Conservation (phyloP, 345 rosid genomes). For the Crucihimalaya himalaica region DNA sequence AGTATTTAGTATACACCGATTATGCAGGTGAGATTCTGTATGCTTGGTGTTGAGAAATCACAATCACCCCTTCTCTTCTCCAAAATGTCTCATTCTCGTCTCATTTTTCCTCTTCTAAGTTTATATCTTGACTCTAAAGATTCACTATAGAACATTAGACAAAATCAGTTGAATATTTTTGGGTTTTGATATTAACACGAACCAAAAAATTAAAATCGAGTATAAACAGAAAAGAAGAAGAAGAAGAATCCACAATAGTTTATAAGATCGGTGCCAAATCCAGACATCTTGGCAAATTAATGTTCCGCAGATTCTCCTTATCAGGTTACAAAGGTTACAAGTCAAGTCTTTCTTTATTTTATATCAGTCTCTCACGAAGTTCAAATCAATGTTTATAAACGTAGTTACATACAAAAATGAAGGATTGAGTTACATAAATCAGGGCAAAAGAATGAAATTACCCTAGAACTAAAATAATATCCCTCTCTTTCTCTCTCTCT, state of each 20-base stretch:
- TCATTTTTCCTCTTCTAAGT: no score
- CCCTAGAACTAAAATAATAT: no score
- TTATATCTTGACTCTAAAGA: background rate
- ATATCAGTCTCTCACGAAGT: background rate
- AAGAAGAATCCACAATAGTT: background rate
- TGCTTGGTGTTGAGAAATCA: conserved; percentile 4
- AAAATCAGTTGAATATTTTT: no score
- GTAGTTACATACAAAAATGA: background rate
- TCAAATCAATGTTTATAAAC: background rate
- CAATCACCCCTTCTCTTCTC: background rate
- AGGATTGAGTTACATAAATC: background rate
- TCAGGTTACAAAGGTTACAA: background rate
- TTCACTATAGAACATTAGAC: background rate
- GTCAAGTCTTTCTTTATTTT: background rate
- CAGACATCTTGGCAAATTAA: background rate
- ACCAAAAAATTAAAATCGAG: background rate
- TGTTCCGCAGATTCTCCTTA: background rate
- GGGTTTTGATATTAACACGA: background rate
- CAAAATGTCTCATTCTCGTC: no score
- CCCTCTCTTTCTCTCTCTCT: no score
- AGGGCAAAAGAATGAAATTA: no score
- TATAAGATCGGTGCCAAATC: background rate
- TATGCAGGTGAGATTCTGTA: conserved; percentile 27
- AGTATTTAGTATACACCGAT: conserved; percentile 26
- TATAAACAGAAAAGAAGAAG: background rate